Conservation (phyloP, 75 land plant genomes). For the Pinus tabuliformis region DNA sequence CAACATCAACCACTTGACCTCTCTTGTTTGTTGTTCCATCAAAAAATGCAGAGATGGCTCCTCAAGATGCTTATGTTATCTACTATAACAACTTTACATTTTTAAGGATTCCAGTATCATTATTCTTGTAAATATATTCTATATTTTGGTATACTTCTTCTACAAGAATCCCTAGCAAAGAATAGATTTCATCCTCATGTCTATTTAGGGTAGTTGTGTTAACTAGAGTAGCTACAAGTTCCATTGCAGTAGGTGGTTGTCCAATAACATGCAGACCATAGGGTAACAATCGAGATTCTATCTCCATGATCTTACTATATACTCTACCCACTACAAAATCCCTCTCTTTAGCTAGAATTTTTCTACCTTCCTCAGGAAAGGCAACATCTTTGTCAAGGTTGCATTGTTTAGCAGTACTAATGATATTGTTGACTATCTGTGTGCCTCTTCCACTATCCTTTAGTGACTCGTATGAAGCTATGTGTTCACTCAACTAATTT, state of each 20-base stretch:
- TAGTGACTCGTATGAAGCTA: slow-evolving; percentile 93
- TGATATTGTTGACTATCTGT: slow-evolving; percentile 90
- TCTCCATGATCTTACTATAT: slow-evolving; percentile 98
- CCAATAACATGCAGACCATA: slow-evolving; percentile 98
- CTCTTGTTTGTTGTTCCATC: slow-evolving; percentile 66
- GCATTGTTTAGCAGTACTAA: slow-evolving; percentile 96
- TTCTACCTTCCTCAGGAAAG: slow-evolving; percentile 62
- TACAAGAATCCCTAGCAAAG: slow-evolving; percentile 85
- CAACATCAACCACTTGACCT: slow-evolving; percentile 93
- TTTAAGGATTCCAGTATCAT: slow-evolving; percentile 79
- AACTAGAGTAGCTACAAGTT: slow-evolving; percentile 97
- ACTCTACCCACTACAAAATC: slow-evolving; percentile 96
- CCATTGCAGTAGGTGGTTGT: slow-evolving; percentile 96
- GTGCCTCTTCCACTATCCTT: slow-evolving; percentile 93
- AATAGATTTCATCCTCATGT: slow-evolving; percentile 77
- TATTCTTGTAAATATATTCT: slow-evolving; percentile 90
- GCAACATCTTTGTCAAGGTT: slow-evolving; percentile 97
- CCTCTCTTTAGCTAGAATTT: slow-evolving; percentile 65
- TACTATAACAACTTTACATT: slow-evolving; percentile 83
- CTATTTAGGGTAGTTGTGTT: slow-evolving; percentile 95
- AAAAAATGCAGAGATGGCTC: slow-evolving; percentile 78
- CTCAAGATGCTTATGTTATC: slow-evolving; percentile 90
- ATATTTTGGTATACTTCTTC: slow-evolving; percentile 79
- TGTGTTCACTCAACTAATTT: slow-evolving; percentile 95
- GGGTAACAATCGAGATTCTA: slow-evolving; percentile 89